Base-by-base conservation (phyloP, 208 protist species). In the Crithidia brevicula region DNA sequence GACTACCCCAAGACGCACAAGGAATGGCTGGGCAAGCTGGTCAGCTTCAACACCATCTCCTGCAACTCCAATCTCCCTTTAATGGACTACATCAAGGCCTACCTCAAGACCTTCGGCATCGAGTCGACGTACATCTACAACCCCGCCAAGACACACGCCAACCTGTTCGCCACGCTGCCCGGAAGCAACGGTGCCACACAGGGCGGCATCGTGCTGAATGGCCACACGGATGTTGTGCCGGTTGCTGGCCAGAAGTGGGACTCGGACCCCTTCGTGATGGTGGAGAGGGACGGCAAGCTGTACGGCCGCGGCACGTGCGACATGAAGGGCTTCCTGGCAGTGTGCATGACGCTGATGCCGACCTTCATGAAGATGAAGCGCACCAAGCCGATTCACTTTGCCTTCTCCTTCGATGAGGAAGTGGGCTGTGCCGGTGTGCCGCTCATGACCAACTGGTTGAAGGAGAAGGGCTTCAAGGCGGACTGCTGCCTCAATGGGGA, bases 321-420 rank as follows among this genome's bases (percentile, higher is more conserved):
- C 46, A 88, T 86, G 82, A 88, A 88, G 61, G 74, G 72, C 40
- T 83, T 88, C 59, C 57, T 87, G 9, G 79, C 82, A 3, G 77
- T 86, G 11, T 60, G 46, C n/a, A 43, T 92, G 50, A 62, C 77
- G 4, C 56, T 86, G 10, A 63, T 67, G n/a, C 79, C 79, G 3
- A 52, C 72, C 38, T 77, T 83, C 27, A 42, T 79, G 23, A 49
- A 42, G 25, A 75, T 84, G 79, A 76, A 79, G 67, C 77, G 75
- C 25, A 20, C 31, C 2, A 91, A 86, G 56, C 76, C 79, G 8
- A 69, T 85, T 23, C 80, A 88, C 71, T 78, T 75, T 67, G 81
- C 70, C 25, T 80, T 81, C 51, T 72, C 75, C 20, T 85, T 80
- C 60, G 76, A 86, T 46, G 86, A 86, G 45, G 74, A 86, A 40